Evolutionary conservation across 345 rosid genomes (phyloP).

Genomic region (Erysimum cheiranthoides): DNA sequence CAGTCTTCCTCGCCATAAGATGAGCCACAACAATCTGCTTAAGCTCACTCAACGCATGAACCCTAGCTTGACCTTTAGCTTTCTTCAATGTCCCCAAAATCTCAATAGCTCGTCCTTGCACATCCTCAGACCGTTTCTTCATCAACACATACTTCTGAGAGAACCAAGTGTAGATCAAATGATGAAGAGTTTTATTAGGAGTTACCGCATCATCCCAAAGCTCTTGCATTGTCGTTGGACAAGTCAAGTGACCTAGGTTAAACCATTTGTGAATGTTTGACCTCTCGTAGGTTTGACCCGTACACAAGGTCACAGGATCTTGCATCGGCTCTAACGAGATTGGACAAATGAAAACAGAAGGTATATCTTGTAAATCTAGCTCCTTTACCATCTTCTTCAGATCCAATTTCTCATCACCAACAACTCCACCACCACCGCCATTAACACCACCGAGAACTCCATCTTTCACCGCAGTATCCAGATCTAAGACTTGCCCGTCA

Average conservation of each 20-base stretch:
- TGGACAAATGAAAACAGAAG: constrained; percentile 72
- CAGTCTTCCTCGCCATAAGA: constrained; percentile 57
- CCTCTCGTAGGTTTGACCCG: constrained; percentile 78
- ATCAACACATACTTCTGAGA: constrained; percentile 60
- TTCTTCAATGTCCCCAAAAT: constrained; percentile 61
- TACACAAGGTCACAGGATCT: constrained; percentile 79
- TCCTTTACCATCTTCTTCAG: constrained; percentile 68
- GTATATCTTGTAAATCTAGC: constrained; percentile 55
- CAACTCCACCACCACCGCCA: constrained; percentile 51
- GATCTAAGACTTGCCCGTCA: constrained; percentile 76
- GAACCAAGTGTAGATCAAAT: constrained; percentile 73
- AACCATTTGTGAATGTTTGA: constrained; percentile 73
- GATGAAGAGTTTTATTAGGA: constrained; percentile 68
- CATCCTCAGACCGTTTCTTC: constrained; percentile 77
- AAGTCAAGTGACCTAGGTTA: constrained; percentile 62
- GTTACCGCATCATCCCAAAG: constrained; percentile 78
- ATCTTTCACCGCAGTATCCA: constrained; percentile 74
- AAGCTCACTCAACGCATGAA: constrained; percentile 67
- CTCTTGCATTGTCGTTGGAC: constrained; percentile 85
- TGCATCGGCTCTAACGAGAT: constrained; percentile 76
- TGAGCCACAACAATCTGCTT: constrained; percentile 56
- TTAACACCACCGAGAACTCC: constrained; percentile 66
- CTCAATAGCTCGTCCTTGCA: constrained; percentile 67
- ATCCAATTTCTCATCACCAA: constrained; percentile 56
- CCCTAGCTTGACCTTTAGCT: constrained; percentile 74